Base-by-base conservation (phyloP, 495 filamentous ascomycete genomes). In the Aspergillus biplanus region DNA sequence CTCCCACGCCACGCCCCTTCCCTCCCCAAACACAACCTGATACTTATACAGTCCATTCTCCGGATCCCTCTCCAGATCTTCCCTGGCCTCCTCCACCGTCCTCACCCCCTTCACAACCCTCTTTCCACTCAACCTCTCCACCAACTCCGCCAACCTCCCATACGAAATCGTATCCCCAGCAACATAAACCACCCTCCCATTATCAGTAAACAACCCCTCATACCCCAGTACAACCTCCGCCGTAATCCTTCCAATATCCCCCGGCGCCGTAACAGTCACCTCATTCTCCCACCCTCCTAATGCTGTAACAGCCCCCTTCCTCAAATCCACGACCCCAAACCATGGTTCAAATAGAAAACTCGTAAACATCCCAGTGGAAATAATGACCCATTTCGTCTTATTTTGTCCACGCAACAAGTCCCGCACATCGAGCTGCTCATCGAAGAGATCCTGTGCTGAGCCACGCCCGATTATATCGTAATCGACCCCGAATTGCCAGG, bases 401-500 rank as follows among this genome's bases (percentile, higher is more conserved):
- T 54, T 57, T 68, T 87, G 83, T 7, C 65, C 66, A 5, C 83
- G 67, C n/a, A 89, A 72, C 39, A 85, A 35, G 27, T 78, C 71
- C 18, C 86, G 72, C 13, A 89, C 85, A 56, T 79, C 77, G 0
- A 87, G 65, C 73, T 89, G 85, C 78, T 89, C 87, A 58, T 83
- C 84, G 59, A 89, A 89, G 18, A 89, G 53, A 62, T 83, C 82
- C 69, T 85, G 80, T 53, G 78, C 78, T 21, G 79, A 81, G 1
- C 80, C 84, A 0, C 73, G 67, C 1, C 86, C 86, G 37, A 89
- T 83, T 34, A 74, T 71, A 60, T 86, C 83, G 67, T 90, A 89
- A 65, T 90, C 85, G 3, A 88, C 78, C 8, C 87, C 87, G 70
- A 86, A 89, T 69, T 91, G 87, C 87, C 87, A 89, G 3, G 87